phyloP scores from a whole-genome alignment of 129 eudicot species.

The carrot (Daucus carota) region DNA sequence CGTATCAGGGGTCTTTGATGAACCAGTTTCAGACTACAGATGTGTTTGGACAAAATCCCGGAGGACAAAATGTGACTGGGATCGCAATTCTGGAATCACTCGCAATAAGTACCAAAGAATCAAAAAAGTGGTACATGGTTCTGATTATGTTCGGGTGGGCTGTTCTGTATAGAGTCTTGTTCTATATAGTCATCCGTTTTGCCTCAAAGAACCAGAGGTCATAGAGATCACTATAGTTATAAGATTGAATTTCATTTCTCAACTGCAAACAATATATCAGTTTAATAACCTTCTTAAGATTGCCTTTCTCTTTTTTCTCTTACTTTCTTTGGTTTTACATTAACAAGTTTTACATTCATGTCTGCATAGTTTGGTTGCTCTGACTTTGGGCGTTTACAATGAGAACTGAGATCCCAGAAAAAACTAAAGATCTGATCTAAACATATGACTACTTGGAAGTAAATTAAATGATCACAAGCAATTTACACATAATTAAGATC shows the following conservation, averaged over 20 bases:
- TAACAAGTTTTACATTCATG: neutral
- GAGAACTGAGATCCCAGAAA: neutral
- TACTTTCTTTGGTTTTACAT: neutral
- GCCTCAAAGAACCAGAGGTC: conserved; percentile 73
- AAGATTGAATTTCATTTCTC: conserved; percentile 13
- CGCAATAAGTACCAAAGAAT: conserved; percentile 24
- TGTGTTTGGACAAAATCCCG: conserved; percentile 27
- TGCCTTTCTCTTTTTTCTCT: neutral
- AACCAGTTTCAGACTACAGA: conserved; percentile 45
- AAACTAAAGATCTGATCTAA: neutral
- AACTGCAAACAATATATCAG: conserved; percentile 23
- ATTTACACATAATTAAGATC: neutral
- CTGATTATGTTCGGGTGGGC: conserved; percentile 79
- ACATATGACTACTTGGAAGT: neutral
- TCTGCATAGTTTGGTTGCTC: neutral
- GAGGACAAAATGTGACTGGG: conserved; percentile 28
- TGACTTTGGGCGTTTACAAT: neutral
- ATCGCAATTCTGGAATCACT: conserved; percentile 37
- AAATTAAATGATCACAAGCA: neutral
- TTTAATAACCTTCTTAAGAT: conserved; percentile 19
- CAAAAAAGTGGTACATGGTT: conserved; percentile 47
- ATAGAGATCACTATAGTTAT: conserved; percentile 14
- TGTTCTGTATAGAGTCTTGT: conserved; percentile 52
- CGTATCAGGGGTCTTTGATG: conserved; percentile 69
- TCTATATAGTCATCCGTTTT: conserved; percentile 67